Evolutionary conservation across 805 yeast genomes (phyloP).

Genomic region (Zygoascus biomembranicola): DNA sequence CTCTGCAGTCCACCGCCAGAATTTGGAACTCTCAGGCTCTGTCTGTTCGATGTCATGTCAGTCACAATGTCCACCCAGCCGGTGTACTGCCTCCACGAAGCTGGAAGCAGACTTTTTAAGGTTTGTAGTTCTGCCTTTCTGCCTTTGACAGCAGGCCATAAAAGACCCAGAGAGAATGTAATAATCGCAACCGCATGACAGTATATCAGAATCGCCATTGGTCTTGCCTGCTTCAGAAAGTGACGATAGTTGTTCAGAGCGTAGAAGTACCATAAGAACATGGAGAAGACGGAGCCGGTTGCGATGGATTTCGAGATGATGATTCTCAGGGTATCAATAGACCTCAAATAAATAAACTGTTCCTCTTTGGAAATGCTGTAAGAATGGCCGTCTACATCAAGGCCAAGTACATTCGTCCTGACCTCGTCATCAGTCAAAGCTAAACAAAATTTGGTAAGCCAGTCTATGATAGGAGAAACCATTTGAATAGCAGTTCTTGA

Average conservation of each 20-base stretch:
- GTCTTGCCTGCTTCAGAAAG: not conserved
- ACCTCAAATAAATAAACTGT: not conserved
- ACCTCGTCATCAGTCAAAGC: not conserved
- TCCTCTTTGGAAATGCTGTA: not conserved
- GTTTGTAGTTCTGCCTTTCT: not conserved
- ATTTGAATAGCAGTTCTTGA: not conserved
- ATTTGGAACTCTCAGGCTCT: not conserved
- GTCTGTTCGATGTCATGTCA: not conserved
- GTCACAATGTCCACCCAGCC: slow-evolving; percentile 2
- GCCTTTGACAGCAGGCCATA: slow-evolving; percentile 1
- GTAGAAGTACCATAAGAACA: slow-evolving; percentile 1
- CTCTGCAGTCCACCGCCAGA: not conserved
- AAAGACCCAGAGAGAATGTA: not conserved
- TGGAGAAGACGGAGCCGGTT: not conserved
- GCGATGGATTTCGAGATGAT: not conserved
- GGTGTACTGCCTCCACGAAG: not conserved
- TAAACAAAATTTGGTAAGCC: not conserved
- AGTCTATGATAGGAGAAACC: not conserved
- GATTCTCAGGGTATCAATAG: not conserved
- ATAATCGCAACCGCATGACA: slow-evolving; percentile 2
- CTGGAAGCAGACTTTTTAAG: not conserved
- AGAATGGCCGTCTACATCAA: not conserved
- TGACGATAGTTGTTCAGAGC: not conserved
- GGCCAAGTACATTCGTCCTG: not conserved
- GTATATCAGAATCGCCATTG: not conserved